These are phyloP conservation scores for Syzygium syzygioides DNA, from an alignment of 441 rosid species.

Conservation along the genomic window DNA sequence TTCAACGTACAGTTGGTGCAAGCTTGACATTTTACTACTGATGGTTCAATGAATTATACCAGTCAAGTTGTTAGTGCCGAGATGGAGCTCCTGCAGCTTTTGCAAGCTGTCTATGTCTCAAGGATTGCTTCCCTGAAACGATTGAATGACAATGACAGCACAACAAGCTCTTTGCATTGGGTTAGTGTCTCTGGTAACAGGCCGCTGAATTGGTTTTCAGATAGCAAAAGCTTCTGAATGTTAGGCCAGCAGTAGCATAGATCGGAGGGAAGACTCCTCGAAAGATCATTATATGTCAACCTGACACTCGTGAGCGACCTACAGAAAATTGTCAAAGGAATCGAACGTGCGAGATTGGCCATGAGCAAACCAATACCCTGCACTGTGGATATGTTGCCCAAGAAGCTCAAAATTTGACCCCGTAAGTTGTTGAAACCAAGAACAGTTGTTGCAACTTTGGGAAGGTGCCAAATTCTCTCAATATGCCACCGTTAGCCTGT, in stretches of 20 bases:
- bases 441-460: rapidly evolving
- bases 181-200: rapidly evolving
- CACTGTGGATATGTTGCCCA: not conserved
- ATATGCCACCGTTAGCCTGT: not conserved
- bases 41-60: not conserved
- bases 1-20: not conserved
- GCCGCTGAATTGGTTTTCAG: not conserved
- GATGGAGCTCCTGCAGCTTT: not conserved
- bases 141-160: rapidly evolving
- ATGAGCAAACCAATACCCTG: rapidly evolving
- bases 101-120: not conserved
- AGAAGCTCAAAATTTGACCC: not conserved
- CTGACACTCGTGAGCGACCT: rapidly evolving
- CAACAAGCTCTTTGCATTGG: not conserved
- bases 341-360: rapidly evolving
- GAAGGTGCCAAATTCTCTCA: not conserved
- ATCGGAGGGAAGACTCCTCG: not conserved
- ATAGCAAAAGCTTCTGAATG: rapidly evolving
- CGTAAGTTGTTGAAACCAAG: not conserved
- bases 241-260: not conserved
- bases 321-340: not conserved
- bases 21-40: not conserved
- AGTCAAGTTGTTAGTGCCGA: not conserved
- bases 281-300: not conserved
- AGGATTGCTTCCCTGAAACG: not conserved